Evolutionary conservation across 73 alveolate species (phyloP).

Genomic region (Paramecium primaurelia): DNA sequence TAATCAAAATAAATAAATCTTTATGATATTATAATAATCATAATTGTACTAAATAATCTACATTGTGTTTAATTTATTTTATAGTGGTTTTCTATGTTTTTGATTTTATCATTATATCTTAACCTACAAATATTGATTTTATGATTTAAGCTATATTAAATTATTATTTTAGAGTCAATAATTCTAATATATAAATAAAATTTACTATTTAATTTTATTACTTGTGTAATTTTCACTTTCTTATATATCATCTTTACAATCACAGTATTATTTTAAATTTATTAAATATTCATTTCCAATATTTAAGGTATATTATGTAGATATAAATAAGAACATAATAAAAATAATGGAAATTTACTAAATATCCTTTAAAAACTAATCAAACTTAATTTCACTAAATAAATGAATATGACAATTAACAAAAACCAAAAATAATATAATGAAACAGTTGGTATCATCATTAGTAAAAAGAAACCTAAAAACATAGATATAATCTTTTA

Average conservation of each 20-base stretch:
- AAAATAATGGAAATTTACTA: constrained; percentile 8
- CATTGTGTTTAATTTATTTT: not conserved
- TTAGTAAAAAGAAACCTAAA: constrained; percentile 70
- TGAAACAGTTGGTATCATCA: constrained; percentile 78
- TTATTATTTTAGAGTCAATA: not conserved
- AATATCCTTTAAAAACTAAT: not conserved
- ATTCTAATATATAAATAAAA: not conserved
- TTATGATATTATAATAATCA: not conserved
- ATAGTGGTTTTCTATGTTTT: not conserved
- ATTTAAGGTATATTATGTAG: not conserved
- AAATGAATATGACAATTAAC: constrained; percentile 43
- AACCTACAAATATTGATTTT: not conserved
- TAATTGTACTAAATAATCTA: not conserved
- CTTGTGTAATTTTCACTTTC: not conserved
- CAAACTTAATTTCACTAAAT: constrained; percentile 7
- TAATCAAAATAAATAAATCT: not conserved
- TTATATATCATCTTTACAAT: not conserved
- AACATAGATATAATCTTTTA: constrained; percentile 61
- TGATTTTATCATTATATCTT: not conserved
- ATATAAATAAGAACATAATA: not conserved
- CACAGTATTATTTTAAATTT: not conserved
- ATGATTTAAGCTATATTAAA: not conserved
- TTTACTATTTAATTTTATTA: not conserved
- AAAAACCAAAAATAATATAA: constrained; percentile 70
- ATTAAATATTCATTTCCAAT: not conserved